A percentile compares a stretch with the other conserved stretches of the same genome.
phyloP scores from a whole-genome alignment of 306 rosid species.

The Lablab purpureus region DNA sequence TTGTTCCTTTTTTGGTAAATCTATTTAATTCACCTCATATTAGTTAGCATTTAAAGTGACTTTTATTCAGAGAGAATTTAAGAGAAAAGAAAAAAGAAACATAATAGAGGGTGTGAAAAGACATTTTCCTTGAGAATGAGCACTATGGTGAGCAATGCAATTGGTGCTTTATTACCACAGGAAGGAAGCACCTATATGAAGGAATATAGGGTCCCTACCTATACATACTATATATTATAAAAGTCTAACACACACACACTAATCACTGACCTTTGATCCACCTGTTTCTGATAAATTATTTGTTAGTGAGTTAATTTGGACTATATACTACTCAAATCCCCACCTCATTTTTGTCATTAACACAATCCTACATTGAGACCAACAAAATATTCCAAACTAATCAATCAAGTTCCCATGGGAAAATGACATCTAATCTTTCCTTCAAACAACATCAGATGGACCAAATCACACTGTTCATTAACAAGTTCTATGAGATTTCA shows the following conservation, averaged over 20 bases:
- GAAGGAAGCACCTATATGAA: slow-evolving; percentile 18
- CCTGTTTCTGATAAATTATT: slow-evolving; percentile 20
- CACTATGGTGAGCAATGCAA: slow-evolving; percentile 29
- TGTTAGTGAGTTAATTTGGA: neutral
- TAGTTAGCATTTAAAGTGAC: too few relatives aligned
- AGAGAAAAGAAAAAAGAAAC: too few relatives aligned
- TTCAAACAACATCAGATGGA: slow-evolving; percentile 14
- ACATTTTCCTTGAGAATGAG: neutral
- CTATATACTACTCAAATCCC: neutral
- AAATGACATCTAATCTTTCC: slow-evolving; percentile 42
- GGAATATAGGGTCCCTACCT: slow-evolving; percentile 19
- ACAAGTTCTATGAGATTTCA: slow-evolving; percentile 23
- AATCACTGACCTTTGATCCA: neutral
- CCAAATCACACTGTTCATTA: slow-evolving; percentile 21
- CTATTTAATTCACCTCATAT: too few relatives aligned
- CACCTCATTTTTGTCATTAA: slow-evolving; percentile 18
- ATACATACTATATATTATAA: neutral
- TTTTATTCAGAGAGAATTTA: too few relatives aligned
- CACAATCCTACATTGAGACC: slow-evolving; percentile 45
- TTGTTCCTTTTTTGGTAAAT: too few relatives aligned
- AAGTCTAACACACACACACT: slow-evolving; percentile 10
- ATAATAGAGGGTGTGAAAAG: neutral
- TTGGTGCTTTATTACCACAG: slow-evolving; percentile 10
- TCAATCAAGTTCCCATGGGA: slow-evolving; percentile 24
- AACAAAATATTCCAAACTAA: slow-evolving; percentile 34